Conservation (phyloP, 2,329 filamentous ascomycete species). For the Fusarium sp. region DNA sequence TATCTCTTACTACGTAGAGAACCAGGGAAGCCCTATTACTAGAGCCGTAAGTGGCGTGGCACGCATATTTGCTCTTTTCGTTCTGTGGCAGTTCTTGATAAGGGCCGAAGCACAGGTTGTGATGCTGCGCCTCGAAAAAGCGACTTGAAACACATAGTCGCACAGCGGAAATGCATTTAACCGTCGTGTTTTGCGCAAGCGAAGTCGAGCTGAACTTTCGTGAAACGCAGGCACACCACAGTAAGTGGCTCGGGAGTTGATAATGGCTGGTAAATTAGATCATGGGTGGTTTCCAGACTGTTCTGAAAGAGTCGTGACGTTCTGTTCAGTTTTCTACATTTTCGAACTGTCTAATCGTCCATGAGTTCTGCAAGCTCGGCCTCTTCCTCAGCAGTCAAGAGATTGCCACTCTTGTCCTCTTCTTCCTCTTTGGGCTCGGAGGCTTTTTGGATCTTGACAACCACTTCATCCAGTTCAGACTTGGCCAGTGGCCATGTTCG, state of each 20-base stretch:
- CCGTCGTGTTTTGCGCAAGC: slow-evolving; percentile 6
- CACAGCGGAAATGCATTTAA: background rate
- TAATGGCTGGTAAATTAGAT: background rate
- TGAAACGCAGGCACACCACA: slow-evolving; percentile 20
- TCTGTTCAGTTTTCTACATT: slow-evolving; percentile 1
- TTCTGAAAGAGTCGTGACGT: background rate
- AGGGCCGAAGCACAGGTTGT: slow-evolving; percentile 26
- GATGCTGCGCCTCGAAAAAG: slow-evolving; percentile 10
- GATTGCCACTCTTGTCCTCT: slow-evolving; percentile 54
- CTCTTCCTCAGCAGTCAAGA: slow-evolving; percentile 90
- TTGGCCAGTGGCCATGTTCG: slow-evolving; percentile 82
- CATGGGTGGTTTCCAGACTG: background rate
- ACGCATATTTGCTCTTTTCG: background rate
- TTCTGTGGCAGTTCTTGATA: slow-evolving; percentile 1
- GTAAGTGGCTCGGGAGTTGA: background rate
- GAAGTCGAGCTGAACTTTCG: slow-evolving; percentile 31
- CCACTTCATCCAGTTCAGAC: slow-evolving; percentile 63
- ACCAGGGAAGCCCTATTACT: slow-evolving; percentile 2
- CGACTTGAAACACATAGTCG: background rate
- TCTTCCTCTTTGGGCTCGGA: slow-evolving; percentile 64
- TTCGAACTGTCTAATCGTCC: slow-evolving; percentile 65
- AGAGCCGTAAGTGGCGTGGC: slow-evolving; percentile 9
- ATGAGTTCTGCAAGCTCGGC: slow-evolving; percentile 91
- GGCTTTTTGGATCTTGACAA: slow-evolving; percentile 58
- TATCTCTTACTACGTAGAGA: background rate